phyloP scores from a whole-genome alignment of 495 filamentous ascomycete genomes.

The Achaetomiella virescens region DNA sequence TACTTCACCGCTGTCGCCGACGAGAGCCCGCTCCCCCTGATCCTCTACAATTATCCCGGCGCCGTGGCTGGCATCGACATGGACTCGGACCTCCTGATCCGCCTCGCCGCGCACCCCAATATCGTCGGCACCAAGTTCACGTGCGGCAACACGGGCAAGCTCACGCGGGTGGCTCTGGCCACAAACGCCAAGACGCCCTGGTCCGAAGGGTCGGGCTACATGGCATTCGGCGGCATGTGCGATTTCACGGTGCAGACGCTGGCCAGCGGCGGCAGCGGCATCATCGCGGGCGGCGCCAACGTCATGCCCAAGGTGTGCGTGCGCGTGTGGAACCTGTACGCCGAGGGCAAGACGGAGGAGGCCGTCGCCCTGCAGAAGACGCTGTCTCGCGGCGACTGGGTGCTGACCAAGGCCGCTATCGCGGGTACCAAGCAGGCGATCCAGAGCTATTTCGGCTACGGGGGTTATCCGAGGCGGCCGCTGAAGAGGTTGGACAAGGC shows the following conservation, averaged over 20 bases:
- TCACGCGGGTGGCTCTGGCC: conserved; percentile 74
- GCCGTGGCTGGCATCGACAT: conserved; percentile 89
- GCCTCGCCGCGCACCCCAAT: conserved; percentile 73
- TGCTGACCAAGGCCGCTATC: conserved; percentile 77
- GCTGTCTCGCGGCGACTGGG: conserved; percentile 75
- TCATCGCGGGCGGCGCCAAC: conserved; percentile 83
- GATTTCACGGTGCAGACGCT: conserved; percentile 83
- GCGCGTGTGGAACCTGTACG: conserved; percentile 73
- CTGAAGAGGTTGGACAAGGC: conserved; percentile 60
- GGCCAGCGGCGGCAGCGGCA: conserved; percentile 71
- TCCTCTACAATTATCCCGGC: conserved; percentile 88
- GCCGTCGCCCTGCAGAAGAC: conserved; percentile 65
- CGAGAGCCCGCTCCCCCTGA: conserved; percentile 65
- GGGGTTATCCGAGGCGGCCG: conserved; percentile 68
- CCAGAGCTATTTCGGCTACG: conserved; percentile 78
- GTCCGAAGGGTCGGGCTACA: conserved; percentile 61
- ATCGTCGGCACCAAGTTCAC: conserved; percentile 88
- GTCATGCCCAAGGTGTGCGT: conserved; percentile 79
- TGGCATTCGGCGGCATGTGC: conserved; percentile 83
- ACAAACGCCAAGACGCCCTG: conserved; percentile 66
- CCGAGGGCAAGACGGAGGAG: conserved; percentile 64
- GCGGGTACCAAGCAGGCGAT: conserved; percentile 82
- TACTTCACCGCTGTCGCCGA: conserved; percentile 76
- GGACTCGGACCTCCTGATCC: conserved; percentile 82
- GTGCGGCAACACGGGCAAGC: conserved; percentile 82